A percentile compares a stretch with the other conserved stretches of the same genome.
These are phyloP conservation scores for Crucibulum laeve DNA, from an alignment of 768 basidiomycete genomes.

Conservation along the genomic window DNA sequence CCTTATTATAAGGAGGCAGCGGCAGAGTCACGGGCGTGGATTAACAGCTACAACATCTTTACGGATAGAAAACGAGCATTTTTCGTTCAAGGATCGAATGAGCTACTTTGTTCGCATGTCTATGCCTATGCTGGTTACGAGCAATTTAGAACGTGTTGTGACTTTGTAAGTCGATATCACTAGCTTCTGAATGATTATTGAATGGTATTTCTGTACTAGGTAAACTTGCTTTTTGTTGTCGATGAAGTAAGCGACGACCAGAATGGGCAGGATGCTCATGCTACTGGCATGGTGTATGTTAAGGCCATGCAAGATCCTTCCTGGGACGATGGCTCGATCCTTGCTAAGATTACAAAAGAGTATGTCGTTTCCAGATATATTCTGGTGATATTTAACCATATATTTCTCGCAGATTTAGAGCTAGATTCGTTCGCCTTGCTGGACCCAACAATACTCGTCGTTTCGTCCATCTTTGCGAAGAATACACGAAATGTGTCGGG, in stretches of 20 bases:
- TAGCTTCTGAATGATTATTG: slow-evolving; percentile 4
- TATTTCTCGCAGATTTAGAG: slow-evolving; percentile 40
- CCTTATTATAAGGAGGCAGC: slow-evolving; percentile 53
- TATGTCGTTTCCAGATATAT: slow-evolving; percentile 23
- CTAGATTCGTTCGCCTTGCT: slow-evolving; percentile 38
- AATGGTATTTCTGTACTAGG: slow-evolving; percentile 18
- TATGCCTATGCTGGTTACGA: slow-evolving; percentile 57
- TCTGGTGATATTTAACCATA: slow-evolving; percentile 1
- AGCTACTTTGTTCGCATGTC: slow-evolving; percentile 57
- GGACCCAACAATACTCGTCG: slow-evolving; percentile 44
- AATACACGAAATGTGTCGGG: slow-evolving; percentile 56
- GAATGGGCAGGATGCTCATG: slow-evolving; percentile 47
- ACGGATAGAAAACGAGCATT: slow-evolving; percentile 58
- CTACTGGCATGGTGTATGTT: slow-evolving; percentile 48
- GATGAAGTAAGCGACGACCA: slow-evolving; percentile 72
- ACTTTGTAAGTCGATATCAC: slow-evolving; percentile 38
- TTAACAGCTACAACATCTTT: slow-evolving; percentile 56
- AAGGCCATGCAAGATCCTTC: slow-evolving; percentile 46
- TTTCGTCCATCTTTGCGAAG: slow-evolving; percentile 47
- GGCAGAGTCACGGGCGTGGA: slow-evolving; percentile 57
- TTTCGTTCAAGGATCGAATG: slow-evolving; percentile 57
- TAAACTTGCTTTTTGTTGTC: slow-evolving; percentile 61
- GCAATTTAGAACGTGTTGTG: slow-evolving; percentile 55
- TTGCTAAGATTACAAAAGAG: slow-evolving; percentile 61
- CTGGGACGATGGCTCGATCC: slow-evolving; percentile 52